Base-by-base conservation (phyloP, 2,329 filamentous ascomycete genomes). In the Cladosporium sphaerospermum region DNA sequence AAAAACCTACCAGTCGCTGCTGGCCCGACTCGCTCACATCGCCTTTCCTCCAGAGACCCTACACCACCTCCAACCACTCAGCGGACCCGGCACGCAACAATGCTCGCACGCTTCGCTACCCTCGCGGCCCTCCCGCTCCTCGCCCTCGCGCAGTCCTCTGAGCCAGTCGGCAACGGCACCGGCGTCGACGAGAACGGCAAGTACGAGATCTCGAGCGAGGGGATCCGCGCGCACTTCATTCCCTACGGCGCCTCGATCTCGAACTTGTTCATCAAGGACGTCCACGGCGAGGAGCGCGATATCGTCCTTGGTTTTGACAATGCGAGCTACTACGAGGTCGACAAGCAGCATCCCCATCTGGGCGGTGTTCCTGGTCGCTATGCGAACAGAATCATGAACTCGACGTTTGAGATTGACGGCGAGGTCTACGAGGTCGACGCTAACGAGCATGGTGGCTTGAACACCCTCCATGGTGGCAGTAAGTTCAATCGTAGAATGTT, bases 351-450 rank as follows among this genome's bases (percentile, higher is more conserved):
- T 67, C 82, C 80, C 47, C 85, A 89, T 74, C 83, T 86, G 59
- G 87, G 85, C 54, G 75, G 82, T 61, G 82, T 91, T 0, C 85
- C 85, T 0, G 86, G 70, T 44, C 83, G 87, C 52, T 91, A 91
- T 66, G 87, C 87, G 54, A 91, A 91, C 69, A 83, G 87, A 59
- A 90, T 90, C 75, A 83, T 82, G 75, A 89, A 90, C 74, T 84
- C 75, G 63, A 79, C 77, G 3, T 81, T 81, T 64, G 69, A 69
- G 18, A 67, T 81, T 53, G 73, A 77, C 50, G 73, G 70, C 16
- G 59, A 68, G 14, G 69, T 65, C 3, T 79, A 75, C 56, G 67
- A 79, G 28, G 71, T 78, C 32, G 71, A 75, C 0, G 67, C 70
- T 44, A 81, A 79, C 58, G 78, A 81, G 59, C 69, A 79, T 43